Conservation (phyloP, 495 filamentous ascomycete genomes). For the Parachaetomium inaequale region DNA sequence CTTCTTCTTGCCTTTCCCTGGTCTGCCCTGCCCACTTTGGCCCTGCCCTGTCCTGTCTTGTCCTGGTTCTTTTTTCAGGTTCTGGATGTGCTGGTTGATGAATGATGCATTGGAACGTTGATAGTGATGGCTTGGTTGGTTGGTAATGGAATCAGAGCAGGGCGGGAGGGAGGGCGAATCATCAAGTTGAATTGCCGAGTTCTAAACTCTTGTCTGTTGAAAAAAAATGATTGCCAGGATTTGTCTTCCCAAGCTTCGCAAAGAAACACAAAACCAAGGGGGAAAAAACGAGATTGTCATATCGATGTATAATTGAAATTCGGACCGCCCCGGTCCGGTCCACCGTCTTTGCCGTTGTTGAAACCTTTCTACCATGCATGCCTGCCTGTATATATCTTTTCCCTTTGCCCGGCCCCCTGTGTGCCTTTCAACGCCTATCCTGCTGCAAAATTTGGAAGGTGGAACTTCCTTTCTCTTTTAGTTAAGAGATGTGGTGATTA, state of each 20-base stretch:
- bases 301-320: neutral
- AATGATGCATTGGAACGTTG: neutral
- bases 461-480: conserved; percentile 11
- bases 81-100: neutral
- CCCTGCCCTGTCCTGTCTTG: neutral
- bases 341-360: conserved; percentile 36
- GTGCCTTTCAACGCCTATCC: conserved; percentile 23
- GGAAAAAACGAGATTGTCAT: neutral
- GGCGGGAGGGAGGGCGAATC: conserved; percentile 16
- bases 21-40: neutral
- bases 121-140: neutral
- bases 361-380: conserved; percentile 28
- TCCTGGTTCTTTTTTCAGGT: neutral
- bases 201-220: neutral
- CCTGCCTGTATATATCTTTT: conserved; percentile 13
- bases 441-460: conserved; percentile 18
- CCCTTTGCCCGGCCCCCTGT: conserved; percentile 7
- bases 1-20: too few species aligned
- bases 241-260: neutral
- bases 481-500: neutral
- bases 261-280: neutral
- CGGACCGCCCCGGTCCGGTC: conserved; percentile 1
- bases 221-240: neutral
- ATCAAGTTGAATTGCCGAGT: conserved; percentile 29
- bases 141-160: neutral